phyloP scores from a whole-genome alignment of 768 basidiomycete genomes.

The Brasilioporus rufonigricans region DNA sequence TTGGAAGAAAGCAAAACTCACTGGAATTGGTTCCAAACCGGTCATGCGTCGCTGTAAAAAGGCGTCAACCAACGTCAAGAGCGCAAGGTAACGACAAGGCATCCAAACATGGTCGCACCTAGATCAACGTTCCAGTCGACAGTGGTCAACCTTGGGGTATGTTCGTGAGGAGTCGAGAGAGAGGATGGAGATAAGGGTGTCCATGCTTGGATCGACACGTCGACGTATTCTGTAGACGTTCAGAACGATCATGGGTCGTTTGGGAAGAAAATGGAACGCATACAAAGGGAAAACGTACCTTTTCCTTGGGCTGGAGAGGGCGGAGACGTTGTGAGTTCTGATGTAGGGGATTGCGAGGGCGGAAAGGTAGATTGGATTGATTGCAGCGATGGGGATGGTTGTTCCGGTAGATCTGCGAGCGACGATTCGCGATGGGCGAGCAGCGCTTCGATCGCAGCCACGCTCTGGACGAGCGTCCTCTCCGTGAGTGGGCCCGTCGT shows the following conservation, averaged over 20 bases:
- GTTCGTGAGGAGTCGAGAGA: neutral
- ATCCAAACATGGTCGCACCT: neutral
- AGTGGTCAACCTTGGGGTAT: neutral
- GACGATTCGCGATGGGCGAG: conserved; percentile 9
- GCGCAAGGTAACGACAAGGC: neutral
- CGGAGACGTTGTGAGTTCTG: neutral
- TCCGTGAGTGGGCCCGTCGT: neutral
- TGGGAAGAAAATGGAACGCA: neutral
- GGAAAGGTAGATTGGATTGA: neutral
- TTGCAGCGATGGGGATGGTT: no score
- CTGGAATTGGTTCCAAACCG: neutral
- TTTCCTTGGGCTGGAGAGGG: neutral
- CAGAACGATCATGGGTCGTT: neutral
- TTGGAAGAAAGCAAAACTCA: conserved; percentile 4
- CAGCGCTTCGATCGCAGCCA: conserved; percentile 19
- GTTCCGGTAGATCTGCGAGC: neutral
- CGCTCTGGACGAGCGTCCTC: conserved; percentile 9
- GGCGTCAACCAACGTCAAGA: neutral
- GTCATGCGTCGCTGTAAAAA: conserved; percentile 1
- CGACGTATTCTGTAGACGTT: conserved; percentile 9
- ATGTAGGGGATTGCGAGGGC: neutral
- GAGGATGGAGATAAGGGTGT: neutral
- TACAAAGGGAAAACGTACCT: conserved; percentile 1
- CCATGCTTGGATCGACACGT: conserved; percentile 14
- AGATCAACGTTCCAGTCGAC: conserved; percentile 9